Conservation (phyloP, 306 rosid species). For the Abrus pulchellus region DNA sequence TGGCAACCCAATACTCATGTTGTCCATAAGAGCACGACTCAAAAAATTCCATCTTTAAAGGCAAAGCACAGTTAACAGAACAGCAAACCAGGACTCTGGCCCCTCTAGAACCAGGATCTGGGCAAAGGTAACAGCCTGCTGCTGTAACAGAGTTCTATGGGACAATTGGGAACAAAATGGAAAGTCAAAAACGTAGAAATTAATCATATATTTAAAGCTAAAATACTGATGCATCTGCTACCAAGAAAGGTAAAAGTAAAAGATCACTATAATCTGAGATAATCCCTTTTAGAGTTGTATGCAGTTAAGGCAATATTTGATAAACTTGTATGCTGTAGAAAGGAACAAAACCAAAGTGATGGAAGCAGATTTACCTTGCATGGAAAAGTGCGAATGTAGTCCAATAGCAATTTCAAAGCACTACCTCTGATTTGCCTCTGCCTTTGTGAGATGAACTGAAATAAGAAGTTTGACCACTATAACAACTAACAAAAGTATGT, state of each 20-base stretch:
- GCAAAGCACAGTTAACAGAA: constrained; percentile 73
- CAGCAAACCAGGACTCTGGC: constrained; percentile 74
- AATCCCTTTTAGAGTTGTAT: background rate
- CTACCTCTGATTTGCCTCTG: constrained; percentile 83
- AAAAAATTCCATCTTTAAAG: constrained; percentile 61
- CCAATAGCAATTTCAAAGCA: constrained; percentile 74
- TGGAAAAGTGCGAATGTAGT: constrained; percentile 70
- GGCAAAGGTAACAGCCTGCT: constrained; percentile 96
- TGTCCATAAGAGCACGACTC: constrained; percentile 43
- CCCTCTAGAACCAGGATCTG: constrained; percentile 89
- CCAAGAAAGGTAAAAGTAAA: constrained; percentile 6
- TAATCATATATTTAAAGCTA: constrained; percentile 29
- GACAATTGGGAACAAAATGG: constrained; percentile 26
- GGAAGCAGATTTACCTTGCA: constrained; percentile 72
- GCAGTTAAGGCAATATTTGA: constrained; percentile 24
- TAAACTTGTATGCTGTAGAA: constrained; percentile 1
- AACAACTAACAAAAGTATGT: constrained; percentile 30
- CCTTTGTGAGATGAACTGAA: constrained; percentile 91
- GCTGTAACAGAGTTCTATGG: constrained; percentile 84
- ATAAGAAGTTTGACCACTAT: constrained; percentile 44
- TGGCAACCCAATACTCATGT: constrained; percentile 41
- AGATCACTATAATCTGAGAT: constrained; percentile 10
- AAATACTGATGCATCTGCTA: background rate
- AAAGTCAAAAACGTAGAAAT: constrained; percentile 23
- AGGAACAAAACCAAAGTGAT: constrained; percentile 29